Base-by-base conservation (phyloP, 768 basidiomycete species). In the Paxillus ammoniavirescens region DNA sequence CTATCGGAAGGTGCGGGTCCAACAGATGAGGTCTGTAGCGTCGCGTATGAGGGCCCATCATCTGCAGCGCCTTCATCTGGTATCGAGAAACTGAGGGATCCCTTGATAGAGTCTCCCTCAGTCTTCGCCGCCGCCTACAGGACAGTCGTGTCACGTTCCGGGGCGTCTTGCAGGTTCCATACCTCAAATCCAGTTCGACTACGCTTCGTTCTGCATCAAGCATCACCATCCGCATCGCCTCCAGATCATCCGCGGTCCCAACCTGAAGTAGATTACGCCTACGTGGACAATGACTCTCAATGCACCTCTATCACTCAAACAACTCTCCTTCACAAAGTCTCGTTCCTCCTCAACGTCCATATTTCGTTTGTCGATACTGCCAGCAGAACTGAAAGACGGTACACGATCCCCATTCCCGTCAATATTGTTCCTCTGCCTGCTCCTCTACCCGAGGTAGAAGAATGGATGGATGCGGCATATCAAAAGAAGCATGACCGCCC, bases 91-190 rank as follows among this genome's bases (percentile, higher is more conserved):
- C 57, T 63, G 23, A 63, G 61, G 55, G 65, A 73, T 5, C 73
- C 75, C 3, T 74, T 76, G 31, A 78, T 78, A 52, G 61, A 62
- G 28, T 73, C 76, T n/a, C 71, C 75, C 21, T 54, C 57, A 4
- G 57, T 70, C 17, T 73, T 73, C 55, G 73, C 75, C 28, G 71
- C 77, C 15, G 70, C 75, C 40, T 79, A 80, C 59, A 73, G 76
- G 37, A 75, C 78, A 3, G 76, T 86, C 47, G 75, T 98, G 26
- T 86, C 92, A 12, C 82, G 88, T 7, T 93, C 94, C 13, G 96
- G 96, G 43, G 94, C 93, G 41, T 88, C 92, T 17, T 93, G 93
- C 67, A 86, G 93, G 43, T 93, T 97, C 66, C 93, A 97, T 60
- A 82, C 85, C 0, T 78, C 82, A 42, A 81, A 80, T 13, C 79